phyloP scores from a whole-genome alignment of 768 basidiomycete genomes.

The Termitomyces sp. region DNA sequence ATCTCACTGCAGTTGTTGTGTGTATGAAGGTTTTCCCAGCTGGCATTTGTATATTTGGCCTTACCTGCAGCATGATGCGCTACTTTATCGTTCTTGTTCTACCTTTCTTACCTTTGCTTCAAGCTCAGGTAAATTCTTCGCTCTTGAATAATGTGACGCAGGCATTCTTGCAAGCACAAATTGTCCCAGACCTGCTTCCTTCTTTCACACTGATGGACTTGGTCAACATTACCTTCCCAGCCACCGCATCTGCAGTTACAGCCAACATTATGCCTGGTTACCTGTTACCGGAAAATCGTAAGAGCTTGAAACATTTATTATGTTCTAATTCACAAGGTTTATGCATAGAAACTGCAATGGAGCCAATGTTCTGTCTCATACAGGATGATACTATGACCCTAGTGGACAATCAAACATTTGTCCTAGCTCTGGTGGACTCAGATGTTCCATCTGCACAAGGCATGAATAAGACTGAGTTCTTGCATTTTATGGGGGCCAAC shows the following conservation, averaged over 20 bases:
- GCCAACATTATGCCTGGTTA: conserved; percentile 31
- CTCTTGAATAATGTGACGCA: conserved; percentile 17
- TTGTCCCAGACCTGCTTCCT: conserved; percentile 36
- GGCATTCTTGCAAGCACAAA: conserved; percentile 31
- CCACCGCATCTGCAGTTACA: conserved; percentile 20
- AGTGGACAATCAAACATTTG: conserved; percentile 23
- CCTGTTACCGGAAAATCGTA: conserved; percentile 31
- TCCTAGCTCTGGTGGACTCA: conserved; percentile 37
- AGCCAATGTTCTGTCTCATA: conserved; percentile 27
- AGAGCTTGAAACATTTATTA: conserved; percentile 8
- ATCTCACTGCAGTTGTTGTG: background rate
- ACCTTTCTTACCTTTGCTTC: conserved; percentile 8
- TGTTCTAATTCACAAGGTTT: background rate
- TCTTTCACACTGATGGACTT: conserved; percentile 33
- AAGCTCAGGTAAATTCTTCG: conserved; percentile 12
- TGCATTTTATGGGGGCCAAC: conserved; percentile 37
- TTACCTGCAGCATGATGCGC: background rate
- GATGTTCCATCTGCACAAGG: conserved; percentile 39
- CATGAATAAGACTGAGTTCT: conserved; percentile 28
- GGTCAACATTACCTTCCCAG: conserved; percentile 33
- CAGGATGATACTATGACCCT: conserved; percentile 19
- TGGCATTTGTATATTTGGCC: background rate
- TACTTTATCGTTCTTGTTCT: conserved; percentile 4
- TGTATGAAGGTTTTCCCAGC: background rate
- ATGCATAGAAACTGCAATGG: conserved; percentile 26